Conservation (phyloP, 208 protist genomes). For the Leishmania major region DNA sequence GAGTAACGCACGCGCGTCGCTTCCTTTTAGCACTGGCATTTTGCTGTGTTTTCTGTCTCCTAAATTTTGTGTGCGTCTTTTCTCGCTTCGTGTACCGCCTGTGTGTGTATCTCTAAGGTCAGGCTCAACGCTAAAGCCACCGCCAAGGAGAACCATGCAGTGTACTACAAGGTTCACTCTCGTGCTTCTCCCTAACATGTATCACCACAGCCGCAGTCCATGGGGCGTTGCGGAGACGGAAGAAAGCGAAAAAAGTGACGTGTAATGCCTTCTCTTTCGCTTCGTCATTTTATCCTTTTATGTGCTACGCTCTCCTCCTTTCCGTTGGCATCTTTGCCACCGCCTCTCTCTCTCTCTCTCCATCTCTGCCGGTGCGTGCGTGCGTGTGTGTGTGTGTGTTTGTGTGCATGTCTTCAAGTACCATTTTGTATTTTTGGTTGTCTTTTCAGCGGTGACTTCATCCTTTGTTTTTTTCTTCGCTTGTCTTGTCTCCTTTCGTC, state of each 20-base stretch:
- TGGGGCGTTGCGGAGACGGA: background rate
- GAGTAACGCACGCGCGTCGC: background rate
- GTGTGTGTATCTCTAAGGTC: background rate
- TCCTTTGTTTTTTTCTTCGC: background rate
- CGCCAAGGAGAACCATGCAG: background rate
- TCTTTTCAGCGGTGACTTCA: background rate
- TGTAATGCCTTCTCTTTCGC: background rate
- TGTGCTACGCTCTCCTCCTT: background rate
- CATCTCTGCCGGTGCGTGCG: background rate
- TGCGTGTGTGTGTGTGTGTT: background rate
- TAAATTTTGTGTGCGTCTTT: background rate
- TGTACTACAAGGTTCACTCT: background rate
- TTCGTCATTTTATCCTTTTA: background rate
- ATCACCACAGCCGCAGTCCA: background rate
- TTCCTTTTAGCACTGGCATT: background rate
- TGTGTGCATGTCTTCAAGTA: background rate
- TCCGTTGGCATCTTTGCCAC: background rate
- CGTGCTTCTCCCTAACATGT: background rate
- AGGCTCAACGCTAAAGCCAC: background rate
- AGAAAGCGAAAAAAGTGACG: background rate
- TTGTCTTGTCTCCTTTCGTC: background rate
- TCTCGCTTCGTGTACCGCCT: background rate
- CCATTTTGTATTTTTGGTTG: background rate
- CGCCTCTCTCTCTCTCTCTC: background rate
- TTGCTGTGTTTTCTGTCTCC: background rate